Base-by-base conservation (phyloP, 2,329 filamentous ascomycete species). In the Arachnomyces sp. region DNA sequence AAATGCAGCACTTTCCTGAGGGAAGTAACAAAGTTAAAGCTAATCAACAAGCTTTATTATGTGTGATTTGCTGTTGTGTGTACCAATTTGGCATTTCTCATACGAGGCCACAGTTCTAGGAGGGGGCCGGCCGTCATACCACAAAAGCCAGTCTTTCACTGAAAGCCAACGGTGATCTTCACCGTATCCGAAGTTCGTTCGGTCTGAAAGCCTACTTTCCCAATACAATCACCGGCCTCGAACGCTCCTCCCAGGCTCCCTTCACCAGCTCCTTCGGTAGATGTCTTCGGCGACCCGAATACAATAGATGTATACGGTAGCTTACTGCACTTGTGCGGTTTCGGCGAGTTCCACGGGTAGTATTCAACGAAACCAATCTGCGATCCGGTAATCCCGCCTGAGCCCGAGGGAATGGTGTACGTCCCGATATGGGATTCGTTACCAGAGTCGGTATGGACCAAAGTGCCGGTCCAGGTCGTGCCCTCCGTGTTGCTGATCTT, bases 361-460 rank as follows among this genome's bases (percentile, higher is more conserved):
- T 58, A 54, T 39, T 59, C 56, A 2, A 58, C 44, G 42, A 57
- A 57, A 1, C 56, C 56, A 3, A 54, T 29, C 39, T 57, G 53
- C 3, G 31, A 40, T 7, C 38, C 37, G 35, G 45, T 14, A 34
- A 58, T 54, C 1, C 54, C 54, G 0, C 47, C 47, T 2, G 50
- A 36, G 0, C 47, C 51, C 15, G 36, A 30, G 4, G 56, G 54
- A 2, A 59, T 44, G 1, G 51, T 56, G 18, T 52, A 59, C 28
- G 44, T 38, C 3, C 56, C 56, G 25, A 59, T 53, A 39, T 51
- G 52, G 5, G 47, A 54, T 25, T 45, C 31, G 1, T 39, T 45
- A 4, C 47, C 47, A 7, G 34, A 47, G 13, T 47, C 45, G 3
- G 42, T 29, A 40, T 59, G 50, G 29, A 58, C 38, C 17, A 59